Percentiles rank a stretch among this genome's conserved stretches.
Conservation (phyloP, 176 grass and related monocot genomes). For the Bonia amplexicaulis region DNA sequence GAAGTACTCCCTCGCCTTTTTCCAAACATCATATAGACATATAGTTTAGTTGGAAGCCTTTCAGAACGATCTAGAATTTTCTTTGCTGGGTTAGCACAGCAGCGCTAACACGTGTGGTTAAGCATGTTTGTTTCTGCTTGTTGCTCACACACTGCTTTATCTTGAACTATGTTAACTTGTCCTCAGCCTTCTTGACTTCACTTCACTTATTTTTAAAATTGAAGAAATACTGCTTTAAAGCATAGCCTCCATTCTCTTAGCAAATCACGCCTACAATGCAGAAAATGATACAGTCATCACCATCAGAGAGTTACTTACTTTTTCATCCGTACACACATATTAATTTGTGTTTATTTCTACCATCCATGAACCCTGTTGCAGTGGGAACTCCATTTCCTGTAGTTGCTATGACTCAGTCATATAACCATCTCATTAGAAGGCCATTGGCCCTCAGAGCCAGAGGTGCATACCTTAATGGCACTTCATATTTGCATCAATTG, state of each 20-base stretch:
- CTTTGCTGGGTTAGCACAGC: not conserved
- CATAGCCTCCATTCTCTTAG: not conserved
- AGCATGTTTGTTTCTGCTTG: not conserved
- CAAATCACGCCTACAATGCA: not conserved
- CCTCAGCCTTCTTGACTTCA: not conserved
- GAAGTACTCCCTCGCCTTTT: constrained; percentile 50
- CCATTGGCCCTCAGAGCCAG: not conserved
- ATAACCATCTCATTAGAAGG: not conserved
- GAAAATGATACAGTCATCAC: not conserved
- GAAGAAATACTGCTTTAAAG: not conserved
- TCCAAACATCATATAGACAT: not conserved
- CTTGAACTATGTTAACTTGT: not conserved
- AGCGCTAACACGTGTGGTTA: not conserved
- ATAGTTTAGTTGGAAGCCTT: not conserved
- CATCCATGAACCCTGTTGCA: not conserved
- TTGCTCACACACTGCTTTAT: not conserved
- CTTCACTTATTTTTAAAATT: not conserved
- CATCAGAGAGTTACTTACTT: not conserved
- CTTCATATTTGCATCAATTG: not conserved
- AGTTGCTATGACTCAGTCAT: not conserved
- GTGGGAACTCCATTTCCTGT: not conserved
- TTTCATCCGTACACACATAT: not conserved
- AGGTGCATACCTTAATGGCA: not conserved
- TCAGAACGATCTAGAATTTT: not conserved
- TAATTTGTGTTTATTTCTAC: not conserved